These are phyloP conservation scores for Citrus unshiu DNA, from an alignment of 345 rosid species.

Conservation along the genomic window DNA sequence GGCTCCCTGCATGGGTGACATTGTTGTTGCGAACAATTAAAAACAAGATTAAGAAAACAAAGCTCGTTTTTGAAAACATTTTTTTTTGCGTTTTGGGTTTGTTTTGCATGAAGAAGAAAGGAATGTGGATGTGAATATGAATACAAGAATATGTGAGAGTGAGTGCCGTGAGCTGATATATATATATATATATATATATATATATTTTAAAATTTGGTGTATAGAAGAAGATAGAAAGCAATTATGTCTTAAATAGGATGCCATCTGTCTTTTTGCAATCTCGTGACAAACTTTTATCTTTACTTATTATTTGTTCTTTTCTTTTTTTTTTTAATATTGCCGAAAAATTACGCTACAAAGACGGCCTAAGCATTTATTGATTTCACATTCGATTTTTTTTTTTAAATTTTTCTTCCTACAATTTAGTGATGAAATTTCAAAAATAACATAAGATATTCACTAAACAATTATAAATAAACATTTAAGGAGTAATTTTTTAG, in stretches of 20 bases:
- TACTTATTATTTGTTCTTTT: no score
- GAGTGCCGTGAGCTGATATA: not conserved
- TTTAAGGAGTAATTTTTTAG: no score
- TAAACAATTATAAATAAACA: no score
- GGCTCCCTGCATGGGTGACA: constrained; percentile 23
- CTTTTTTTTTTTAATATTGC: not conserved
- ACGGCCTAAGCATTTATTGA: not conserved
- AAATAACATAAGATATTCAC: no score
- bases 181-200: no score
- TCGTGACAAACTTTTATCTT: not conserved
- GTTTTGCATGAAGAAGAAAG: not conserved
- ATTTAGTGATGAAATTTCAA: no score
- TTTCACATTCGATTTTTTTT: not conserved
- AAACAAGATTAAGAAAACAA: not conserved
- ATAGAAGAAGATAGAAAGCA: not conserved
- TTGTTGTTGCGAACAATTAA: not conserved
- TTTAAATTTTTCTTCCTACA: no score
- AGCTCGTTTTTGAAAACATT: constrained; percentile 7
- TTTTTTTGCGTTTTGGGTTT: no score
- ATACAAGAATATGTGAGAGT: not conserved
- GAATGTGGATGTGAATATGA: not conserved
- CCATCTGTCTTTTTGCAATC: not conserved
- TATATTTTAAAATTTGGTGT: not conserved
- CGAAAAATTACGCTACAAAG: not conserved
- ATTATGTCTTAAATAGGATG: not conserved